Conservation (phyloP, 2,329 filamentous ascomycete genomes). For the Ascosphaera aggregata region DNA sequence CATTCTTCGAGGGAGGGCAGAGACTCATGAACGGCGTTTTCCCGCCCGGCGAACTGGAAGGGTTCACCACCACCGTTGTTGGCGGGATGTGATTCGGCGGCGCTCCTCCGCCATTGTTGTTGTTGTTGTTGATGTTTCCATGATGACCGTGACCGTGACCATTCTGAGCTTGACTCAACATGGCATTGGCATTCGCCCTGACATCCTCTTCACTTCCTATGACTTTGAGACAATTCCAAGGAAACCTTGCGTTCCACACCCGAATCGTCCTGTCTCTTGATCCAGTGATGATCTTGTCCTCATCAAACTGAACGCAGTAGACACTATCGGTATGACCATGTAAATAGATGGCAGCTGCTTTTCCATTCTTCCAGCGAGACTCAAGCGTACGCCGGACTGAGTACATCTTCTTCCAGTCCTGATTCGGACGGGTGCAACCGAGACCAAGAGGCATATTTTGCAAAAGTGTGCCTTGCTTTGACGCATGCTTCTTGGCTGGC, state of each 20-base stretch:
- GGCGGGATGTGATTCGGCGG: slow-evolving; percentile 8
- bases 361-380: slow-evolving; percentile 54
- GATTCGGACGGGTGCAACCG: slow-evolving; percentile 32
- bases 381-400: slow-evolving; percentile 52
- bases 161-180: neutral
- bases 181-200: slow-evolving; percentile 8
- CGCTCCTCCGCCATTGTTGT: slow-evolving; percentile 10
- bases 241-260: slow-evolving; percentile 80
- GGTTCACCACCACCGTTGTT: slow-evolving; percentile 30
- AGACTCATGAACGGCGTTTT: slow-evolving; percentile 24
- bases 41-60: slow-evolving; percentile 17
- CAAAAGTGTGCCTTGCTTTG: slow-evolving; percentile 1
- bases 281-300: slow-evolving; percentile 92
- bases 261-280: slow-evolving; percentile 89
- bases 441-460: slow-evolving; percentile 19
- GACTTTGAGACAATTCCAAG: slow-evolving; percentile 56
- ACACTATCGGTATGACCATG: slow-evolving; percentile 90
- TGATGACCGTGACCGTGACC: slow-evolving; percentile 13
- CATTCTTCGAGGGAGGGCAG: slow-evolving; percentile 26
- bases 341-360: slow-evolving; percentile 64
- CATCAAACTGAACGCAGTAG: slow-evolving; percentile 95
- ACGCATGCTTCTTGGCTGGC: slow-evolving; percentile 8
- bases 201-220: slow-evolving; percentile 45
- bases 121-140: slow-evolving; percentile 28
- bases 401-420: slow-evolving; percentile 75